Conservation (phyloP, 176 grass and related monocot genomes). For the Oryza glaberrima region DNA sequence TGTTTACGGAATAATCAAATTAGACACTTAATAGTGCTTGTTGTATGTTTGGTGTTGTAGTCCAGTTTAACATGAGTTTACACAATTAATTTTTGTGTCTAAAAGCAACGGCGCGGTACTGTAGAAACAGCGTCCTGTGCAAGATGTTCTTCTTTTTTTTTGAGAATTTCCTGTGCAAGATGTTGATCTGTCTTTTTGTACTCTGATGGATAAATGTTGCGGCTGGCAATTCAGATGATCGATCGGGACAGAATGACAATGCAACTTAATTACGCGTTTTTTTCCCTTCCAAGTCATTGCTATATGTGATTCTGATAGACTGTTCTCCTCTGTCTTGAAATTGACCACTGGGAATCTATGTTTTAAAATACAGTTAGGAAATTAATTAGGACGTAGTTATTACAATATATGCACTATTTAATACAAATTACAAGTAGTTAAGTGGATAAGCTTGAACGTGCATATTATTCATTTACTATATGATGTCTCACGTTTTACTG, state of each 20-base stretch:
- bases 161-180: not conserved
- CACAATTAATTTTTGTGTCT: conserved; percentile 9
- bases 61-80: conserved; percentile 1
- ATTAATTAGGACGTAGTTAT: not conserved
- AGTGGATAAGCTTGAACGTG: too few species aligned
- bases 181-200: conserved; percentile 28
- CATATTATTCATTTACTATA: too few species aligned
- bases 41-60: not conserved
- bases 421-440: too few species aligned
- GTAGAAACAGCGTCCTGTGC: not conserved
- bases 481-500: too few species aligned
- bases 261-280: conserved; percentile 15
- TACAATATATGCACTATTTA: too few species aligned
- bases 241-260: conserved; percentile 21
- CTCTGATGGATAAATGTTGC: conserved; percentile 36
- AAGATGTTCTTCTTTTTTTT: too few species aligned
- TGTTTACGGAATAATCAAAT: not conserved
- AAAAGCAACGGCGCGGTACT: not conserved
- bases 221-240: conserved; percentile 11
- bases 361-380: not conserved
- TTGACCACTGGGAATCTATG: not conserved
- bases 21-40: not conserved
- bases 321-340: not conserved
- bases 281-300: not conserved
- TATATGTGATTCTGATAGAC: not conserved